Conservation (phyloP, 768 basidiomycete species). For the Ramaria sp. region DNA sequence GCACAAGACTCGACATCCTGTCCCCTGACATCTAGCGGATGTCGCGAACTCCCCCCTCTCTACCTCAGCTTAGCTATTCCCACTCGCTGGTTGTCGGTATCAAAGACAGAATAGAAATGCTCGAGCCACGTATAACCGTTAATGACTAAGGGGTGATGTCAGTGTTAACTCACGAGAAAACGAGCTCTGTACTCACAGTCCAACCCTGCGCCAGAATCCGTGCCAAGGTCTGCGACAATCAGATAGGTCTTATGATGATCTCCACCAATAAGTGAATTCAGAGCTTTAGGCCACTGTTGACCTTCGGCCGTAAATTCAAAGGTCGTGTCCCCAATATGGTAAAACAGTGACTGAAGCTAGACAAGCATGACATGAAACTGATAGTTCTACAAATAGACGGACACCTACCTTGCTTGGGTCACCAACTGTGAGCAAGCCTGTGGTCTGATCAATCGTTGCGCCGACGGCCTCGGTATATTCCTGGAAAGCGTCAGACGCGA, state of each 20-base stretch:
- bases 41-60: too few relatives aligned
- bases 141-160: not conserved
- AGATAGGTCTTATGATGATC: conserved; percentile 39
- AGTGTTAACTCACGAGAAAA: conserved; percentile 8
- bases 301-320: conserved; percentile 52
- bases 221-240: conserved; percentile 2
- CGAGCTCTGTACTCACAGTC: conserved; percentile 15
- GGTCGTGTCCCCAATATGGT: conserved; percentile 24
- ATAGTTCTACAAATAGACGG: conserved; percentile 10
- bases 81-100: conserved; percentile 28
- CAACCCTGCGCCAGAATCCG: not conserved
- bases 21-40: too few relatives aligned
- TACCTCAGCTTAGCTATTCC: conserved; percentile 26
- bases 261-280: conserved; percentile 52
- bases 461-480: conserved; percentile 44
- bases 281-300: conserved; percentile 57
- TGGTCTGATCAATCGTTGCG: conserved; percentile 38
- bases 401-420: conserved; percentile 39
- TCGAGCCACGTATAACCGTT: conserved; percentile 13
- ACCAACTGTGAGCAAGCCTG: conserved; percentile 41
- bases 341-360: not conserved
- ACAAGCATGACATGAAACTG: too few relatives aligned
- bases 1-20: too few relatives aligned
- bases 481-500: conserved; percentile 36
- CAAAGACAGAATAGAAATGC: conserved; percentile 34